A percentile compares a stretch with the other conserved stretches of the same genome.
phyloP scores from a whole-genome alignment of 257 asterid species.

The Rauvolfia tetraphylla region DNA sequence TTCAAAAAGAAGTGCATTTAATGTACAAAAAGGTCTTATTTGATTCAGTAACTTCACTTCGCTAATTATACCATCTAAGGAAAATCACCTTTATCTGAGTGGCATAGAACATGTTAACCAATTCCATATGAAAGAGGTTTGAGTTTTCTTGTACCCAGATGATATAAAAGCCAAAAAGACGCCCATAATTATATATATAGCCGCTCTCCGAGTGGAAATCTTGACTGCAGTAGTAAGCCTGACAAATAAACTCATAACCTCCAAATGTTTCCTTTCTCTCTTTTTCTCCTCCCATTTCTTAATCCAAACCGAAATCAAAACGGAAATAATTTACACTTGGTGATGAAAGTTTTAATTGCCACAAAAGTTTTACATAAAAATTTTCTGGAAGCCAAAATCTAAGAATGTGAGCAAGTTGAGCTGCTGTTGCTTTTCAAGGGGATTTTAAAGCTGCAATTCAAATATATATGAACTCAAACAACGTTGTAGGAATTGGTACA shows the following conservation, averaged over 20 bases:
- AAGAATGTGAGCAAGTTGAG: background rate
- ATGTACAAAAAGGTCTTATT: background rate
- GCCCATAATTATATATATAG: background rate
- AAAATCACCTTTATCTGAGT: background rate
- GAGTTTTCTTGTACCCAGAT: background rate
- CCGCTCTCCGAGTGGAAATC: background rate
- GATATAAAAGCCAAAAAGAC: background rate
- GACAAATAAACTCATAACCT: background rate
- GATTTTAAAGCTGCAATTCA: background rate
- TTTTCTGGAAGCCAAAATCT: background rate
- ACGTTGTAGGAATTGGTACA: background rate
- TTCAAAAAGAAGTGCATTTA: background rate
- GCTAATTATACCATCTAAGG: background rate
- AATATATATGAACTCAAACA: background rate
- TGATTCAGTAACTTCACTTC: background rate
- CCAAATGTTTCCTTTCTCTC: background rate
- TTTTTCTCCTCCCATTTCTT: background rate
- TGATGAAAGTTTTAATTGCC: background rate
- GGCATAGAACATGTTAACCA: background rate
- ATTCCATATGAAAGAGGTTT: background rate
- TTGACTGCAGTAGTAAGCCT: background rate
- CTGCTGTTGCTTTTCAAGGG: background rate
- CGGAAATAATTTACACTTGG: background rate
- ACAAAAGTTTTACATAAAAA: background rate
- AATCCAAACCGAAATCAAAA: background rate